Base-by-base conservation (phyloP, 2,329 filamentous ascomycete species). In the Arthroderma uncinatum region DNA sequence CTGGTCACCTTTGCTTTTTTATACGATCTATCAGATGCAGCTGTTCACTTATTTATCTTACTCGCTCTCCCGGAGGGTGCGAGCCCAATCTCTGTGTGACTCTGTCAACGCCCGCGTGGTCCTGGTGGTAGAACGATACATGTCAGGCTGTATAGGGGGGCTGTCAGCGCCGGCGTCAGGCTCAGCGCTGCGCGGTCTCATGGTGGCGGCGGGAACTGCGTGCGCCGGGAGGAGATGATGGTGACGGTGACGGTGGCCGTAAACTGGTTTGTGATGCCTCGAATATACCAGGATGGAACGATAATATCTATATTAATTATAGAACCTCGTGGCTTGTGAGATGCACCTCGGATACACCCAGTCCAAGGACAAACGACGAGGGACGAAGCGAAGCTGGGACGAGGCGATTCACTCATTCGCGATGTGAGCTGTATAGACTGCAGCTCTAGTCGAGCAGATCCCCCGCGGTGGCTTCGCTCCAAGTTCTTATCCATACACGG, bases 321-420 rank as follows among this genome's bases (percentile, higher is more conserved):
- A 50, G 47, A 30, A 50, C 47, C 47, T 50, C 47, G 47, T 50
- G 47, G 47, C 47, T 50, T 50, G 47, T 50, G 47, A 50, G 47
- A 50, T 50, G 47, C 47, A 33, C 47, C 47, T n/a, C 7, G 47
- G 47, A 14, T n/a, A 25, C n/a, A 33, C 4, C 47, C 39, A 42
- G 19, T 50, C 25, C 14, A 50, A 33, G 5, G 4, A 50, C 7
- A 19, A 25, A 12, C 6, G 4, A 42, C 16, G 39, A 9, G 12
- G 34, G 39, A n/a, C 28, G 23, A 50, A 50, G 28, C 25, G 28
- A 34, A 14, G 47, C 28, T 12, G 47, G 23, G 40, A 25, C 23
- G 40, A 47, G 40, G 14, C 47, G 14, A 7, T 6, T 9, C 9
- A 37, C 3, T n/a, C 14, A 4, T 30, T 8, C 47, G 47, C 25